phyloP scores from a whole-genome alignment of 192 early-diverging fungal genomes.

The Phycomyces nitens region DNA sequence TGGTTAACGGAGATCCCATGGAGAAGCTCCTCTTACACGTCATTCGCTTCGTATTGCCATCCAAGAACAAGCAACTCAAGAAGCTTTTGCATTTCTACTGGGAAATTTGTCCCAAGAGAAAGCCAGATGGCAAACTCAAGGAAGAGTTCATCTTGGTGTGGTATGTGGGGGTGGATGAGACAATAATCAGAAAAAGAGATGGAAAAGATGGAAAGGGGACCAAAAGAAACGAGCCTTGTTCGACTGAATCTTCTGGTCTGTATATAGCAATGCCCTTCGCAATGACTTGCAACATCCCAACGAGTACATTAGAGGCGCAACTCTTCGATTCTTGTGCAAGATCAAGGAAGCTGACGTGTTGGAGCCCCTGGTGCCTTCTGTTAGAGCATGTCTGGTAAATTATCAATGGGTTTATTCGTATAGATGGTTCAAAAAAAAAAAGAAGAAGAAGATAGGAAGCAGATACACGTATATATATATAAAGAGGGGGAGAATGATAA shows the following conservation, averaged over 20 bases:
- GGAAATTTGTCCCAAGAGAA: conserved; percentile 94
- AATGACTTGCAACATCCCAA: conserved; percentile 98
- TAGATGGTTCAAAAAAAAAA: neutral
- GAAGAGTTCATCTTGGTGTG: conserved; percentile 95
- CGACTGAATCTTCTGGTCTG: conserved; percentile 3
- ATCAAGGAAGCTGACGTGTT: conserved; percentile 91
- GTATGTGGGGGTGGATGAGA: conserved; percentile 35
- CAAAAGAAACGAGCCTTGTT: neutral
- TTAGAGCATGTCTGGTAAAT: conserved; percentile 78
- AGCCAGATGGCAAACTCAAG: conserved; percentile 88
- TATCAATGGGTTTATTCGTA: conserved; percentile 1
- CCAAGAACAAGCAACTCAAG: conserved; percentile 94
- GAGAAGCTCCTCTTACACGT: conserved; percentile 93
- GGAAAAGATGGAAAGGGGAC: neutral
- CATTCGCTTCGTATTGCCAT: conserved; percentile 96
- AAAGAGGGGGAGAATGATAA: no score
- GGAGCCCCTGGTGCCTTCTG: conserved; percentile 89
- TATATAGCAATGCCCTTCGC: conserved; percentile 78
- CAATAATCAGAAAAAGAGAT: neutral
- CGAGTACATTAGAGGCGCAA: conserved; percentile 94
- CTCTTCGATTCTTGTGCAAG: conserved; percentile 93
- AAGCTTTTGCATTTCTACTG: conserved; percentile 96
- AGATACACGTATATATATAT: neutral
- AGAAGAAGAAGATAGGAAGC: no score
- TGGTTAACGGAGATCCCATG: conserved; percentile 91